phyloP scores from a whole-genome alignment of 2,329 filamentous ascomycete genomes.

The Aspergillus tubingensis region DNA sequence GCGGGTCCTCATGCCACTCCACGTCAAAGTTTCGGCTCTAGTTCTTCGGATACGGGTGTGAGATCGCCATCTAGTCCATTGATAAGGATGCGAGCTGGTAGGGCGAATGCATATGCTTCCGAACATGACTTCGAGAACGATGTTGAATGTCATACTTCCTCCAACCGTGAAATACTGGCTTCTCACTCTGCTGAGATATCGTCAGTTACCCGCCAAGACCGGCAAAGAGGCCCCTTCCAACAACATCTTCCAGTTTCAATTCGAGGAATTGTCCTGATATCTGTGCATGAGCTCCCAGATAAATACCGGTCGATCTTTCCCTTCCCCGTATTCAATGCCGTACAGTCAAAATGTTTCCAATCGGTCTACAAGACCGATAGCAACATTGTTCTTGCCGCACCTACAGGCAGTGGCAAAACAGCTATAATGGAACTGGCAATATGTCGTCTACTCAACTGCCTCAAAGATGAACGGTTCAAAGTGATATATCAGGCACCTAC shows the following conservation, averaged over 20 bases:
- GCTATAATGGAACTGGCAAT: slow-evolving; percentile 79
- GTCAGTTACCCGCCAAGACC: background rate
- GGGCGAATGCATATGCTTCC: background rate
- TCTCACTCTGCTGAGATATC: background rate
- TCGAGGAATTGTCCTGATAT: slow-evolving; percentile 63
- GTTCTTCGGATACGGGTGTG: slow-evolving; percentile 28
- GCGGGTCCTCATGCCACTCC: slow-evolving; percentile 24
- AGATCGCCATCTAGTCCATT: slow-evolving; percentile 36
- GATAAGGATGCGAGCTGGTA: slow-evolving; percentile 26
- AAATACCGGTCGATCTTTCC: slow-evolving; percentile 69
- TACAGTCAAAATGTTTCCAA: slow-evolving; percentile 78
- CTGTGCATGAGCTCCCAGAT: slow-evolving; percentile 65
- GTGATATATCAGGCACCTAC: slow-evolving; percentile 84
- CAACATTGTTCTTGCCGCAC: slow-evolving; percentile 78
- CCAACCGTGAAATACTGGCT: background rate
- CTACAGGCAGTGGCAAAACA: slow-evolving; percentile 85
- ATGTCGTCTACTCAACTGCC: slow-evolving; percentile 65
- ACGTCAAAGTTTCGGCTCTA: slow-evolving; percentile 27
- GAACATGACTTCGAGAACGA: background rate
- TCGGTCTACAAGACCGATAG: slow-evolving; percentile 66
- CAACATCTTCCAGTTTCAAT: slow-evolving; percentile 38
- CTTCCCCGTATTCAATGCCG: slow-evolving; percentile 75
- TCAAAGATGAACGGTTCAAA: slow-evolving; percentile 67
- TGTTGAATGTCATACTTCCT: background rate
- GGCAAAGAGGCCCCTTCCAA: slow-evolving; percentile 19